Evolutionary conservation across 768 basidiomycete species (phyloP).

Genomic region (Galerina marginata): DNA sequence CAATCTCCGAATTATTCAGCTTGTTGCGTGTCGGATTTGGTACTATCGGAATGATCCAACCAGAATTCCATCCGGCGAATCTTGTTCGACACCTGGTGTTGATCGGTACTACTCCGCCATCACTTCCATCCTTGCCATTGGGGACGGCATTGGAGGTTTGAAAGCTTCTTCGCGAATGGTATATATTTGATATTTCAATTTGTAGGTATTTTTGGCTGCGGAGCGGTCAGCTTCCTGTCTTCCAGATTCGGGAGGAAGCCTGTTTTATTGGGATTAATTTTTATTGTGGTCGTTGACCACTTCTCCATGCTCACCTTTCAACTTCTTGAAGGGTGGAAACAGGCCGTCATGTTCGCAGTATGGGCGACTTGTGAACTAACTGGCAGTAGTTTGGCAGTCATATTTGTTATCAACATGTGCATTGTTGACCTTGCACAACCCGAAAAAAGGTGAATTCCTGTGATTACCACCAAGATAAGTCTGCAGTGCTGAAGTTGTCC

Average conservation of each 20-base stretch:
- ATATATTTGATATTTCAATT: not conserved
- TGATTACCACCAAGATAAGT: not conserved
- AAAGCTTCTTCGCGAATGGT: not conserved
- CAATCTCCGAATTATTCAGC: constrained; percentile 1
- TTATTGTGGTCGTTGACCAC: constrained; percentile 1
- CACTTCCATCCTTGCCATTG: not conserved
- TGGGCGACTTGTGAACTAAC: not conserved
- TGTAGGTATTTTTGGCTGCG: constrained; percentile 2
- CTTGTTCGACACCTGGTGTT: constrained; percentile 2
- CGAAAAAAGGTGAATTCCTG: not conserved
- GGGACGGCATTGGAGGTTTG: constrained; percentile 9
- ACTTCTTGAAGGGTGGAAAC: not conserved
- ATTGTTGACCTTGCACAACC: constrained; percentile 8
- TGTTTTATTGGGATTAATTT: not conserved
- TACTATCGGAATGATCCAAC: constrained; percentile 4
- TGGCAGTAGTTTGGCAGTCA: not conserved
- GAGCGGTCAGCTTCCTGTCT: constrained; percentile 6
- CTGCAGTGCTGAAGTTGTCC: not conserved
- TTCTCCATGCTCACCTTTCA: not conserved
- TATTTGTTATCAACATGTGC: constrained; percentile 7
- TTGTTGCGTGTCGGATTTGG: constrained; percentile 4
- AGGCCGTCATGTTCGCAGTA: not conserved
- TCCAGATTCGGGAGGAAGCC: constrained; percentile 12
- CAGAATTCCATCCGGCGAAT: constrained; percentile 6
- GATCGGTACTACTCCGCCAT: constrained; percentile 4